Conservation (phyloP, 106 monocot species). For the Dendrobium nobile region DNA sequence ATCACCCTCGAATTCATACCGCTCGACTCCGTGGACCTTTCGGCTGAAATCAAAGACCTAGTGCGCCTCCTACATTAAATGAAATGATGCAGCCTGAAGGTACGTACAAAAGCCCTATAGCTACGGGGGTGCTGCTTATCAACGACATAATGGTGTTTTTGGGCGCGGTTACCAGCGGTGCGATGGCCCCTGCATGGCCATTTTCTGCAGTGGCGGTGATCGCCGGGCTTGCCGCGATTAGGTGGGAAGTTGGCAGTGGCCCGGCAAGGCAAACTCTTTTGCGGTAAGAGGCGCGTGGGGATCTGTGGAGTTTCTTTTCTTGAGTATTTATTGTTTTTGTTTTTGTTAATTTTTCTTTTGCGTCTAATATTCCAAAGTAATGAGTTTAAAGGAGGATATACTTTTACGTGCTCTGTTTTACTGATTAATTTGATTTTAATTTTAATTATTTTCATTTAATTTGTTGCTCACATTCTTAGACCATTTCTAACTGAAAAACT, state of each 20-base stretch:
- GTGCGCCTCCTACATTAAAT: constrained; percentile 28
- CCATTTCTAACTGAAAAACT: no score
- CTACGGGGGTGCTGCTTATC: constrained; percentile 29
- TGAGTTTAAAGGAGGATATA: no score
- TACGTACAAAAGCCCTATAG: constrained; percentile 22
- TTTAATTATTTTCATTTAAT: no score
- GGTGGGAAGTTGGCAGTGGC: neutral
- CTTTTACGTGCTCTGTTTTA: no score
- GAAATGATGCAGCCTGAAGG: constrained; percentile 27
- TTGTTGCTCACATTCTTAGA: no score
- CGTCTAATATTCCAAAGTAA: no score
- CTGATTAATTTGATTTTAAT: no score
- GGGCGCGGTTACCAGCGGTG: neutral
- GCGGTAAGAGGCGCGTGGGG: no score
- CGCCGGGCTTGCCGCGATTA: neutral
- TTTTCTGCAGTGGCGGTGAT: neutral
- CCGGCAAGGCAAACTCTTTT: neutral
- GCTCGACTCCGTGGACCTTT: constrained; percentile 17
- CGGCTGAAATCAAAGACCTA: no score
- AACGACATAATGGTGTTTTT: constrained; percentile 53
- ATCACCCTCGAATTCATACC: constrained; percentile 50
- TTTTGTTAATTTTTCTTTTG: no score
- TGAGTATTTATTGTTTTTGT: no score
- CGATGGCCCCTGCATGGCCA: constrained; percentile 10
- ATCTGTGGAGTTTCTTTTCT: no score